Base-by-base conservation (phyloP, 106 monocot genomes). In the Allium cepa region DNA sequence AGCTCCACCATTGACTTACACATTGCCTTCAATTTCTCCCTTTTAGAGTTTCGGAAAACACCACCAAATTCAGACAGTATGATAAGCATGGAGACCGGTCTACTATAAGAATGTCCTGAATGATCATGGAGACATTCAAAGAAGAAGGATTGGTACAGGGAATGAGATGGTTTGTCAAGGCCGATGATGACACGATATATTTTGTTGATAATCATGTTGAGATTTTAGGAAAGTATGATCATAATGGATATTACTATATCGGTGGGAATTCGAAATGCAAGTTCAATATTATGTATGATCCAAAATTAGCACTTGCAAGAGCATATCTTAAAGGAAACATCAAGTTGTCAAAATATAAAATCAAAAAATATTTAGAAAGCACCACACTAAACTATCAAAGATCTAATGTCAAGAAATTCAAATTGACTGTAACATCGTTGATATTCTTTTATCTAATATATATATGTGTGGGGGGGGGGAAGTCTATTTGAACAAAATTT, bases 201-300 rank as follows among this genome's bases (percentile, higher is more conserved):
- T 5, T 81, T 56, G 17, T 76, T 7, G 78, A 81, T 49, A 85
- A 85, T 68, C 70, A 81, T 52, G 62, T 81, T 50, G 57, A 66
- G 7, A 75, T 85, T 46, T 74, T 85, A 13, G 14, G 62, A 26
- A 47, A 55, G 26, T 85, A 67, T 62, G 81, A 86, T 67, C 81
- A 81, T 59, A 60, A 52, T 11, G 68, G 79, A 56, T 66, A 56
- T n/a, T 71, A 79, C 49, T 86, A 86, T 73, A 76, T n/a, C n/a
- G n/a, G n/a, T n/a, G n/a, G n/a, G n/a, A n/a, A n/a, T n/a, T n/a
- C n/a, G n/a, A n/a, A n/a, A n/a, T n/a, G n/a, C n/a, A n/a, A n/a
- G n/a, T n/a, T n/a, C n/a, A n/a, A n/a, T n/a, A n/a, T n/a, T n/a
- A n/a, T n/a, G n/a, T n/a, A n/a, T n/a, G n/a, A n/a, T n/a, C n/a